Conservation (phyloP, 495 filamentous ascomycete genomes). For the Articulospora tetracladia region DNA sequence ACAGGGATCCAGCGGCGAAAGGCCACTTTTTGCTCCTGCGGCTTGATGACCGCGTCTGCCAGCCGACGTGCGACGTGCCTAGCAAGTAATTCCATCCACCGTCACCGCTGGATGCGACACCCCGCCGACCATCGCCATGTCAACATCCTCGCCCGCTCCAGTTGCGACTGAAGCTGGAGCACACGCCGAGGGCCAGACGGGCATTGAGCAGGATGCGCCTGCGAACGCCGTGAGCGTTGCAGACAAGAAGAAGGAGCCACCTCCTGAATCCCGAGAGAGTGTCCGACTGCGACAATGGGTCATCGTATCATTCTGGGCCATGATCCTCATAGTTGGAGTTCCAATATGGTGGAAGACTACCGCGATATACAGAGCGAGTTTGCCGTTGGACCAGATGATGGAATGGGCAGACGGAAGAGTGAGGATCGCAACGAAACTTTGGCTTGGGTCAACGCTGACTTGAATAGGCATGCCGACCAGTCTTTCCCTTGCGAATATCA, state of each 20-base stretch:
- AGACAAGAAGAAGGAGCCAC: constrained; percentile 45
- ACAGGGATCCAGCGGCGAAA: not conserved
- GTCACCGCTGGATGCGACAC: constrained; percentile 3
- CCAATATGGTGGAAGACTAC: constrained; percentile 99
- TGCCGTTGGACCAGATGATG: constrained; percentile 84
- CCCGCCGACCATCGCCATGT: constrained; percentile 5
- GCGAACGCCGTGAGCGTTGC: constrained; percentile 21
- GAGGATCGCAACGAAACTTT: constrained; percentile 19
- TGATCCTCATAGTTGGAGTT: constrained; percentile 79
- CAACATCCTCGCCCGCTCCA: constrained; percentile 7
- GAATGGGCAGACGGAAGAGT: constrained; percentile 94
- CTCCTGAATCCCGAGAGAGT: constrained; percentile 70
- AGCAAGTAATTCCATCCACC: not conserved
- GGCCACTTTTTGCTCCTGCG: not conserved
- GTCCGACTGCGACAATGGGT: constrained; percentile 65
- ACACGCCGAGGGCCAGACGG: not conserved
- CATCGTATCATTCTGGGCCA: constrained; percentile 86
- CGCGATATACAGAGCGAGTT: constrained; percentile 79
- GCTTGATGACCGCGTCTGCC: too few relatives aligned
- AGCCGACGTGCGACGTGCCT: not conserved
- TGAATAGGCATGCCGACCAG: constrained; percentile 73
- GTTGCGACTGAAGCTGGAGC: constrained; percentile 2
- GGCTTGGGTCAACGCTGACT: constrained; percentile 13
- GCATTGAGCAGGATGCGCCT: constrained; percentile 8
- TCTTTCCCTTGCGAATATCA: constrained; percentile 80